Evolutionary conservation across 805 yeast species (phyloP).

Genomic region (Ogataea siamensis): DNA sequence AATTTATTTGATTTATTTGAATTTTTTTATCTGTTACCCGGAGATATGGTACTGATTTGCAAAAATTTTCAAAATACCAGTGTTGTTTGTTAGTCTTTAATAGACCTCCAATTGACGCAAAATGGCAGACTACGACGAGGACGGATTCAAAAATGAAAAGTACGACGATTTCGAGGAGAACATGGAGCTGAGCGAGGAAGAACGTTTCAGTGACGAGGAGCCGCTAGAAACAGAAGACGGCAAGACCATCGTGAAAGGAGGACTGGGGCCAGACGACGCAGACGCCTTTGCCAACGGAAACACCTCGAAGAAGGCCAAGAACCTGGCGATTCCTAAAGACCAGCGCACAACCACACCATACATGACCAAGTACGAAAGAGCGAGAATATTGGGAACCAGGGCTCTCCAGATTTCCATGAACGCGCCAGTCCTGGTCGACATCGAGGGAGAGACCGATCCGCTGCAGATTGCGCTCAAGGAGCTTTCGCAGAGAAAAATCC

Average conservation of each 20-base stretch:
- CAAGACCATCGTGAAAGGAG: conserved; percentile 68
- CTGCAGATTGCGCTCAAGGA: conserved; percentile 97
- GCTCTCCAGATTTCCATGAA: conserved; percentile 97
- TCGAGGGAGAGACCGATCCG: conserved; percentile 99
- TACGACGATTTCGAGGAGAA: conserved; percentile 84
- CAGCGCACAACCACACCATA: conserved; percentile 94
- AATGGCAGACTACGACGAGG: conserved; percentile 63
- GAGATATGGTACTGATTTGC: conserved; percentile 2
- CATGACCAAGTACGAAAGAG: conserved; percentile 98
- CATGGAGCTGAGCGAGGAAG: conserved; percentile 41
- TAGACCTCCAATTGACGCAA: conserved; percentile 6
- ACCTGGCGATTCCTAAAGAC: conserved; percentile 82
- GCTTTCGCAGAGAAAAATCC: conserved; percentile 89
- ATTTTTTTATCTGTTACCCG: conserved; percentile 8
- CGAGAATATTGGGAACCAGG: conserved; percentile 95
- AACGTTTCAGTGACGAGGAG: conserved; percentile 43
- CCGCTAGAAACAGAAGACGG: conserved; percentile 62
- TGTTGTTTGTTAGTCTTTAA: conserved; percentile 6
- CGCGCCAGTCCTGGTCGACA: conserved; percentile 96
- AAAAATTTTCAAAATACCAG: conserved; percentile 8
- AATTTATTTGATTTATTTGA: too few species aligned
- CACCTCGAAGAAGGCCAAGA: conserved; percentile 37
- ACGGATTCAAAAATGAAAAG: conserved; percentile 52
- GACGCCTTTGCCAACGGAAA: conserved; percentile 30
- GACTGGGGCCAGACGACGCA: conserved; percentile 57